Evolutionary conservation across 1,284 basidiomycete species (phyloP).

Genomic region (Trametes polyzona): DNA sequence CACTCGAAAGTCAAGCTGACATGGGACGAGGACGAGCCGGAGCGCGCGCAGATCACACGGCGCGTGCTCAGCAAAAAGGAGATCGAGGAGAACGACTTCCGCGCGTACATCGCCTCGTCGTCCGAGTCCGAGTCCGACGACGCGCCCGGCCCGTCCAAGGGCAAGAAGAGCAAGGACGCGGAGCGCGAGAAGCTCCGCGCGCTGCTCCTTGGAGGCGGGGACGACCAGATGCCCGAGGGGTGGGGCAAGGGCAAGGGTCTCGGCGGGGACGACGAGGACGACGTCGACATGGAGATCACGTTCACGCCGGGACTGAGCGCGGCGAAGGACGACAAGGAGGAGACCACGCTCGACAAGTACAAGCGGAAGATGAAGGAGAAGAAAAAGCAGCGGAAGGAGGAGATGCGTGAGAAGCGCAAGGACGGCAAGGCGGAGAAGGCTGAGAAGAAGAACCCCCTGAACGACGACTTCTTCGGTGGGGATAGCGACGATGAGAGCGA

Average conservation of each 20-base stretch:
- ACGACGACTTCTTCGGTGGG: constrained; percentile 79
- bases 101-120: constrained; percentile 79
- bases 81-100: constrained; percentile 89
- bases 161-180: constrained; percentile 46
- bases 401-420: constrained; percentile 46
- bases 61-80: constrained; percentile 80
- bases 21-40: constrained; percentile 98
- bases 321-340: constrained; percentile 57
- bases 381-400: constrained; percentile 78
- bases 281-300: constrained; percentile 89
- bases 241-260: constrained; percentile 59
- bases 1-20: constrained; percentile 98
- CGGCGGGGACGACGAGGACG: constrained; percentile 47
- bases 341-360: constrained; percentile 87
- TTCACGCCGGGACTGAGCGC: constrained; percentile 84
- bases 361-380: constrained; percentile 89
- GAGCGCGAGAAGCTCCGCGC: constrained; percentile 70
- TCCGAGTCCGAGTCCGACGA: constrained; percentile 48
- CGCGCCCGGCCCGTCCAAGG: constrained; percentile 13
- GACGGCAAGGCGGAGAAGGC: constrained; percentile 26
- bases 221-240: constrained; percentile 76
- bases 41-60: constrained; percentile 82
- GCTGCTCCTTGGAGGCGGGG: constrained; percentile 68
- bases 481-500: constrained; percentile 46
- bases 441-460: constrained; percentile 30